Evolutionary conservation across 2,329 filamentous ascomycete genomes (phyloP), one percentile per base, ranked within the genome.

Genomic region (Stachybotrys chartarum): DNA sequence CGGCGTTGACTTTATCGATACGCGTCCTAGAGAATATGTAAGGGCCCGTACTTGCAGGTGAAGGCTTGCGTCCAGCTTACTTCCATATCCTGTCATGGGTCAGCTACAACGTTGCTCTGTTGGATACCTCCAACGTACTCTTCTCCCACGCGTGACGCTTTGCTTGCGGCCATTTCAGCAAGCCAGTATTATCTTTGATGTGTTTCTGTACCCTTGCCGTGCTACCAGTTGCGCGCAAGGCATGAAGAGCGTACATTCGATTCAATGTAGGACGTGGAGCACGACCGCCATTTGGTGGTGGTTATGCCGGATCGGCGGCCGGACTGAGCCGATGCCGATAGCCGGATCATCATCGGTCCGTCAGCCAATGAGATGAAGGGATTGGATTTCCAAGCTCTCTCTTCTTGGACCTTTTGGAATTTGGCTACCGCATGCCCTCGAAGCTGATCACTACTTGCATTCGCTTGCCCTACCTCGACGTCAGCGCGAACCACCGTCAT

Each of bases 1-100:
- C 94, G 61, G 94, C 91, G 74, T 97, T 97, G 77, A 97, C 91
- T 75, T 97, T 97, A 75, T 97, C 93, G 67, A 97, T 88, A 67
- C 91, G 88, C 57, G 90, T 95, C 76, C 93, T 97, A 70, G 31
- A 32, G 14, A 55, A 53, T 30, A 45, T 30, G 60, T 62, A 45
- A 61, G 56, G 58, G 12, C n/a, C 30, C 56, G 55, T 3, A 30
- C 16, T 32, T 51, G 35, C n/a, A 51, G n/a, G 45, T 45, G n/a
- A 7, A 17, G 31, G 18, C 10, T 39, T 24, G 17, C 18, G 30
- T n/a, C 17, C 3, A 30, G 79, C 88, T 84, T 80, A 95, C 91
- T 96, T 96, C 91, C 91, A 96, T 64, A 95, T 89, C 72, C 91
- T 96, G 67, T 51, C 57, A 70, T 67, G 67, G n/a, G 59, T 71